Evolutionary conservation across 75 land plant genomes (phyloP), one percentile per base, ranked within the genome.

Genomic region (Ceratopteris richardii): DNA sequence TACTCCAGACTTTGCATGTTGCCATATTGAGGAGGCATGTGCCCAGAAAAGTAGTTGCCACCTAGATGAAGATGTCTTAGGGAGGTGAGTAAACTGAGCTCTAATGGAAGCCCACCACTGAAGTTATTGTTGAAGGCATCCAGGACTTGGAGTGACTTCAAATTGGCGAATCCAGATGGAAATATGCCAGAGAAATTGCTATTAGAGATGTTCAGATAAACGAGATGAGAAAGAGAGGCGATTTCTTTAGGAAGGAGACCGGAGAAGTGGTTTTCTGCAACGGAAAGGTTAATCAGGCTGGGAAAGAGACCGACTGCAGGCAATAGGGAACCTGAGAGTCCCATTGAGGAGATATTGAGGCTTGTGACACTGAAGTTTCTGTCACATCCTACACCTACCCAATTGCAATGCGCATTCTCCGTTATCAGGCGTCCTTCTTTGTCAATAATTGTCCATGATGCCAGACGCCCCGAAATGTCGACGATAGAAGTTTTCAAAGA

Each of bases 111-210:
- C 13, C 57, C 56, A 10, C 93, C 93, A 24, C 63, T 43, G 80
- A 88, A 74, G 58, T 74, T 79, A 62, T 88, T 88, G 79, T 88
- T 74, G 54, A 76, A 85, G 29, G 66, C 65, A 44, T 82, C 80
- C 17, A 88, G 58, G 21, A 72, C 50, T 37, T 77, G 76, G 19
- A 88, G 71, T 7, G 55, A 25, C 19, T 50, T 29, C 61, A 78
- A 42, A 25, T 9, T 43, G 53, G 60, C 3, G 82, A 75, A 20
- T 31, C 22, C 2, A 56, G 21, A 6, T 65, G 92, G 92, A 58
- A 90, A 87, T 3, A 48, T 48, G 13, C 66, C 70, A 27, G 73
- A 74, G 71, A 90, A 90, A 56, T 69, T 62, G 56, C 87, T 90
- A 77, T 84, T 86, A 66, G 97, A 87, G 53, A 90, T 77, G 62